Evolutionary conservation across 306 rosid species (phyloP), one percentile per base, ranked within the genome.

Genomic region (Ormosia semicastrata): DNA sequence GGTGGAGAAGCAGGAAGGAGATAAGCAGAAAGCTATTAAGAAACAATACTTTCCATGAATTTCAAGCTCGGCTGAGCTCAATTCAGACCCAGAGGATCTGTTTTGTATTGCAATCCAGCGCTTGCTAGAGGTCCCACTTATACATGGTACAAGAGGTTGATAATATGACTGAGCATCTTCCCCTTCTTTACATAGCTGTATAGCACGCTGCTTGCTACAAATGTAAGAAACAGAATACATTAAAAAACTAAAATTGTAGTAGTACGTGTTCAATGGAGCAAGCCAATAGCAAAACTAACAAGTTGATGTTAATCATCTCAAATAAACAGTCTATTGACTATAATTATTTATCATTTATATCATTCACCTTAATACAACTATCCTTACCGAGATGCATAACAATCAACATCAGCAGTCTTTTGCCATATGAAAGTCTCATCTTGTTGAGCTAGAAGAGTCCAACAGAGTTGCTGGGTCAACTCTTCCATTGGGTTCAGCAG

Each of bases 341-440:
- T 30, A 34, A 64, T 32, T 64, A 70, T 50, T 66, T 59, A 53
- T 47, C 71, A 71, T 53, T 59, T 17, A 32, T 34, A 74, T 52
- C 64, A 73, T 60, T 44, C 30, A 39, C 8, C 12, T 66, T 75
- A 3, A 43, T 24, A 64, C 75, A 85, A 82, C 59, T 65, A 81
- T 69, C 67, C 96, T 89, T 77, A 95, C 98, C 89, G 95, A 82
- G 98, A 92, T 66, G 84, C 78, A 80, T 96, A 90, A 82, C 99
- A 96, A 71, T 79, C 81, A 74, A 87, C 60, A 82, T 89, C 93
- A 39, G 82, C 66, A 86, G 97, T 88, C 86, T 96, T 96, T 88
- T 96, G 99, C 99, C 99, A 93, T 65, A 96, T 53, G 58, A 89
- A 92, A 77, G 97, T 92, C 84, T 94, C 97, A 78, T 96, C 97